A percentile compares a stretch with the other conserved stretches of the same genome.
Conservation (phyloP, 2,329 filamentous ascomycete genomes). For the Coniosporium tulheliwenetii region DNA sequence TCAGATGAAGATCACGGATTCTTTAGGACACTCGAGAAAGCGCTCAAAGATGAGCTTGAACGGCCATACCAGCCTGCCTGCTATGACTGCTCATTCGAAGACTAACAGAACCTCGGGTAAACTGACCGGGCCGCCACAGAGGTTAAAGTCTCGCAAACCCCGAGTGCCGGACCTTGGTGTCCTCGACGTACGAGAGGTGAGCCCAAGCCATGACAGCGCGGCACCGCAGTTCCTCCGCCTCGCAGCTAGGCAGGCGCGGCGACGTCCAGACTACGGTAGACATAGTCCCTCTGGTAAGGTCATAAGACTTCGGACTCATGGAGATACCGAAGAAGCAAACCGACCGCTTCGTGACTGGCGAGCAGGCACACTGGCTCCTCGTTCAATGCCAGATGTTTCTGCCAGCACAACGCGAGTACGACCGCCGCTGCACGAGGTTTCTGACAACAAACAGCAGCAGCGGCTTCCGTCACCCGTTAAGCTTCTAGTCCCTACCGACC, state of each 20-base stretch:
- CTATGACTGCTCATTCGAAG: too few species aligned
- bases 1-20: constrained; percentile 17
- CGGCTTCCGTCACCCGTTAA: constrained; percentile 1
- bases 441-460: constrained; percentile 9
- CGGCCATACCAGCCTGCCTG: too few species aligned
- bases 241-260: constrained; percentile 36
- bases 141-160: neutral
- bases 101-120: neutral
- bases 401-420: constrained; percentile 1
- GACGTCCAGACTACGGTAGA: constrained; percentile 30
- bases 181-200: constrained; percentile 30
- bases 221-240: constrained; percentile 40
- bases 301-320: constrained; percentile 32
- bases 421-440: constrained; percentile 8
- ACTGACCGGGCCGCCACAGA: neutral
- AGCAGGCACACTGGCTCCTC: constrained; percentile 22
- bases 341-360: constrained; percentile 34
- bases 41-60: too few species aligned
- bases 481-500: neutral
- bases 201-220: constrained; percentile 10
- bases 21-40: too few species aligned
- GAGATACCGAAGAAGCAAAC: constrained; percentile 40
- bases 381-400: neutral
- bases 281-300: constrained; percentile 36
- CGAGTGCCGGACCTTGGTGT: constrained; percentile 26